Conservation (phyloP, 2,329 filamentous ascomycete species). For the Didymellaceae sp. region DNA sequence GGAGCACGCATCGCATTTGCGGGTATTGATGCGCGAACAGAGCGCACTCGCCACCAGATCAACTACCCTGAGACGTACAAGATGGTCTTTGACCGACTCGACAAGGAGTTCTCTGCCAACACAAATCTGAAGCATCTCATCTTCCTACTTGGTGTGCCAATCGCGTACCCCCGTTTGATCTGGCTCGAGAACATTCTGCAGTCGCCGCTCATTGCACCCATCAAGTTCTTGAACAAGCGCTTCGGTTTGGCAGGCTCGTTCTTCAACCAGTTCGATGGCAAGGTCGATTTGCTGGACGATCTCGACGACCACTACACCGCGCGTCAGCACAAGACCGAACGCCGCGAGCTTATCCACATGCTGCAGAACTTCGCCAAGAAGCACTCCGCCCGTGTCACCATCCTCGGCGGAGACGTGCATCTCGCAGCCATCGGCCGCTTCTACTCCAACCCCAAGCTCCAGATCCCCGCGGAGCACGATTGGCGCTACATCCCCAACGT, state of each 20-base stretch:
- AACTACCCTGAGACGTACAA: conserved; percentile 77
- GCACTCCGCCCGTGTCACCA: conserved; percentile 64
- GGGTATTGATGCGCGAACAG: conserved; percentile 67
- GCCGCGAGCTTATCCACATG: conserved; percentile 72
- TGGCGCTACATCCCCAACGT: conserved; percentile 70
- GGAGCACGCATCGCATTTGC: conserved; percentile 69
- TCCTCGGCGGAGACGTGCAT: conserved; percentile 70
- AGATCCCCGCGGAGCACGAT: conserved; percentile 64
- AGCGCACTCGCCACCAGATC: conserved; percentile 89
- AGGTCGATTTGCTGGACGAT: conserved; percentile 69
- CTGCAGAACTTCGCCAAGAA: conserved; percentile 65
- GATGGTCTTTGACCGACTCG: conserved; percentile 64
- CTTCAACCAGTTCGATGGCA: conserved; percentile 92
- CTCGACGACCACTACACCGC: conserved; percentile 82
- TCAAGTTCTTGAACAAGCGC: conserved; percentile 87
- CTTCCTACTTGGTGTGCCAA: conserved; percentile 73
- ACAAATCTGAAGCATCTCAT: conserved; percentile 68
- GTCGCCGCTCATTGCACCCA: conserved; percentile 84
- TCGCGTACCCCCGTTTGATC: conserved; percentile 76
- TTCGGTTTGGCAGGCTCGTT: conserved; percentile 85
- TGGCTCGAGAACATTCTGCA: conserved; percentile 94
- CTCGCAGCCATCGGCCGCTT: conserved; percentile 69
- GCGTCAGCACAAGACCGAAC: conserved; percentile 87
- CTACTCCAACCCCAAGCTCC: conserved; percentile 65
- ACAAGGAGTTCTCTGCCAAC: conserved; percentile 59